Evolutionary conservation across 2,329 filamentous ascomycete species (phyloP), one percentile per base, ranked within the genome.

Genomic region (Penicillium freii): DNA sequence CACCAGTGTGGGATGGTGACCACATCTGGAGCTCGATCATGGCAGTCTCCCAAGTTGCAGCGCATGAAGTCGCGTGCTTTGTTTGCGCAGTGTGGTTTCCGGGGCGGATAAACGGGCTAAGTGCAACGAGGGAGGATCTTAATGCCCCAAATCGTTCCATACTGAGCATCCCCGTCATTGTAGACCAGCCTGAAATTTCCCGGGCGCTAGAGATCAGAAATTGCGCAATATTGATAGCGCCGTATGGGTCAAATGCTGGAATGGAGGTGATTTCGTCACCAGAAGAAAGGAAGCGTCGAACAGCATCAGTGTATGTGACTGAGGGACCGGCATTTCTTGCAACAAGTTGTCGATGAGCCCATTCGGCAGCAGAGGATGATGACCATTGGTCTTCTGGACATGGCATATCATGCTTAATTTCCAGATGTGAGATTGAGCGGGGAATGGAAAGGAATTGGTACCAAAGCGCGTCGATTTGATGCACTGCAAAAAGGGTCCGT

Each of bases 391-490:
- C 68, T 45, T 70, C 68, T 0, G 74, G 71, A 47, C 74, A 78
- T 1, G 77, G 77, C 4, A 80, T 65, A 17, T 77, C 72, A 51
- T 78, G 75, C 58, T 78, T 79, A 59, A 80, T 73, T 64, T 80
- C 77, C 3, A 79, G 65, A 43, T 79, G 66, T 6, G 66, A 69
- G 42, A 69, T 66, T 10, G 60, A 66, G 36, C 66, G 65, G 0
- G 66, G 66, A 13, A 69, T 66, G 2, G 66, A 68, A 4, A 78
- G 64, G 49, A 78, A 70, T 49, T 78, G 76, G 56, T 79, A 79
- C 74, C 76, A 78, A 2, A 78, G 60, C 0, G 76, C 70, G 54
- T 79, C 77, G 27, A 78, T 69, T 54, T 79, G 76, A 57, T 79
- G 77, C 0, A 75, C 69, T 10, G 77, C 74, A 50, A 78, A 77